A percentile compares a stretch with the other conserved stretches of the same genome.
Conservation (phyloP, 257 asterid species). For the Eucommia ulmoides region DNA sequence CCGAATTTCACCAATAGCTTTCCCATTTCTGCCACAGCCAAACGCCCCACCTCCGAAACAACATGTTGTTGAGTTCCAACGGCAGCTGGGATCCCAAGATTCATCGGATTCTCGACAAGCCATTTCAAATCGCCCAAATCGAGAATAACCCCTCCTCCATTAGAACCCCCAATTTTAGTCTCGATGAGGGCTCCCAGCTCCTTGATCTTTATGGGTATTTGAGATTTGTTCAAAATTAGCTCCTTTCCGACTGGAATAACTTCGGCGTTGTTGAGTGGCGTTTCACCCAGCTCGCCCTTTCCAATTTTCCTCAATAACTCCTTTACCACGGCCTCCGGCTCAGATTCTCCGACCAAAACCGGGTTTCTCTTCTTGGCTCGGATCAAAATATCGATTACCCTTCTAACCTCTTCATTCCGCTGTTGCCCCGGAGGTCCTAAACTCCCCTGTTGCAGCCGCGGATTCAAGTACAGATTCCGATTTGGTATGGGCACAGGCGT, state of each 20-base stretch:
- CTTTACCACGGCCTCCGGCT: constrained; percentile 58
- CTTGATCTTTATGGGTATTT: constrained; percentile 34
- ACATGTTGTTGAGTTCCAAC: constrained; percentile 29
- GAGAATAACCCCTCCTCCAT: constrained; percentile 51
- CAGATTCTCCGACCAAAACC: constrained; percentile 68
- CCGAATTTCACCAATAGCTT: constrained; percentile 31
- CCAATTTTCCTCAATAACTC: constrained; percentile 48
- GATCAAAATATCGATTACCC: constrained; percentile 50
- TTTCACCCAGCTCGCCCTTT: constrained; percentile 33
- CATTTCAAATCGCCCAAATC: constrained; percentile 15
- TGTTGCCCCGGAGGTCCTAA: constrained; percentile 18
- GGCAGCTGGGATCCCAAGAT: constrained; percentile 4
- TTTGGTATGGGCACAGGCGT: constrained; percentile 12
- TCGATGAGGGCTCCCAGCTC: constrained; percentile 47
- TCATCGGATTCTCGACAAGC: constrained; percentile 69
- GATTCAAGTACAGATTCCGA: constrained; percentile 53
- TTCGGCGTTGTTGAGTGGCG: constrained; percentile 30
- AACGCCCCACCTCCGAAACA: constrained; percentile 48
- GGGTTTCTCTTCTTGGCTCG: constrained; percentile 69
- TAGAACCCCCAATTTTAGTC: constrained; percentile 17
- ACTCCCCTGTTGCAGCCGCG: constrained; percentile 30
- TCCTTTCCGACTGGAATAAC: constrained; percentile 46
- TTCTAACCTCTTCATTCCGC: constrained; percentile 51
- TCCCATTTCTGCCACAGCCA: constrained; percentile 54
- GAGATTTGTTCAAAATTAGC: constrained; percentile 26